Conservation (phyloP, 2,329 filamentous ascomycete genomes). For the Plectosphaerella plurivora region DNA sequence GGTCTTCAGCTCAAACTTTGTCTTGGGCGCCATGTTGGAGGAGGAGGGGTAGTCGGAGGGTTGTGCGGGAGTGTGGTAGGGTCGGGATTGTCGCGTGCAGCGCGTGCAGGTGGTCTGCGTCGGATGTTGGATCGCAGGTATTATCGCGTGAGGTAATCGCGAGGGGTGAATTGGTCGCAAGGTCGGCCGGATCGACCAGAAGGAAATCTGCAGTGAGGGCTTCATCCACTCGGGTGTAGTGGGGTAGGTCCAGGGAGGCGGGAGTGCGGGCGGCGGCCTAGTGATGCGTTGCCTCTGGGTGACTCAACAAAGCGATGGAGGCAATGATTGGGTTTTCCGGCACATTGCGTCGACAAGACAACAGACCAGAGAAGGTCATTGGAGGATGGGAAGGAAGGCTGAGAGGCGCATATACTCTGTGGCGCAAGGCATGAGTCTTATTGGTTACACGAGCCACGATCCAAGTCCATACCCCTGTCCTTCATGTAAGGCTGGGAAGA, state of each 20-base stretch:
- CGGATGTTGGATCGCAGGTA: background rate
- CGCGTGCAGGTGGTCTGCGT: background rate
- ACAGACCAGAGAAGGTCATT: background rate
- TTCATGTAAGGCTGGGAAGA: too few species aligned
- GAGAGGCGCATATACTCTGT: background rate
- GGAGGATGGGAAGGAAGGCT: background rate
- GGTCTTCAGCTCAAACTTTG: slow-evolving; percentile 71
- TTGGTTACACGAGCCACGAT: too few species aligned
- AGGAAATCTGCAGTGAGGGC: background rate
- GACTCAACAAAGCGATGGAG: background rate
- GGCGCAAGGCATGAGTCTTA: too few species aligned
- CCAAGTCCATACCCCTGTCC: too few species aligned
- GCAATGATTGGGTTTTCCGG: background rate
- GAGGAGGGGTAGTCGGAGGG: slow-evolving; percentile 2
- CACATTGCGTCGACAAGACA: background rate
- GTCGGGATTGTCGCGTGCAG: background rate
- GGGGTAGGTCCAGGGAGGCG: background rate
- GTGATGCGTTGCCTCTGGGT: background rate
- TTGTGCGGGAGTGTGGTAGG: background rate
- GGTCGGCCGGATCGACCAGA: slow-evolving; percentile 1
- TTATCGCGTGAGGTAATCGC: background rate
- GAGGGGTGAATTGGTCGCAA: background rate
- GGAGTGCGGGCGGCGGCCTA: too few species aligned
- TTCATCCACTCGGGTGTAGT: background rate
- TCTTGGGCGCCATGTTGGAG: slow-evolving; percentile 32